These are phyloP conservation scores for Penicillium desertorum DNA, from an alignment of 495 filamentous ascomycete genomes.

Conservation along the genomic window DNA sequence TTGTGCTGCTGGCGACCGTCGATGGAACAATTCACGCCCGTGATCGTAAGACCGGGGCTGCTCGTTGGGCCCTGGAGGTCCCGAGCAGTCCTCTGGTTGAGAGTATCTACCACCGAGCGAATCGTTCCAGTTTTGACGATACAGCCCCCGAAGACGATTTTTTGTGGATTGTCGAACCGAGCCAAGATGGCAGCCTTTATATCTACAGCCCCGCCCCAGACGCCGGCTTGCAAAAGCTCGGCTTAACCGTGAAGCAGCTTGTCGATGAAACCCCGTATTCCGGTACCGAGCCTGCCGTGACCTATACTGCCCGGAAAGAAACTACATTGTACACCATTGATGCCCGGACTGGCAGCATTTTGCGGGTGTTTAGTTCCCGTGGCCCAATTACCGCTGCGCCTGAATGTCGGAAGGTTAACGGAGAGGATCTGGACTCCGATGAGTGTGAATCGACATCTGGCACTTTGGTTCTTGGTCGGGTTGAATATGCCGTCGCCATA, in stretches of 20 bases:
- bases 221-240: constrained; percentile 61
- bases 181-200: constrained; percentile 82
- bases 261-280: constrained; percentile 68
- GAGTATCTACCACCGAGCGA: constrained; percentile 77
- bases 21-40: constrained; percentile 93
- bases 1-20: constrained; percentile 98
- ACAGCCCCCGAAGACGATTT: constrained; percentile 72
- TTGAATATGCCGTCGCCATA: constrained; percentile 85
- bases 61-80: constrained; percentile 79
- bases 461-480: constrained; percentile 75
- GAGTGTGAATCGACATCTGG: constrained; percentile 71
- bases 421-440: constrained; percentile 60
- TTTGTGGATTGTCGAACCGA: constrained; percentile 96
- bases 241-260: constrained; percentile 75
- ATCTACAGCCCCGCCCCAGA: constrained; percentile 69
- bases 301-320: constrained; percentile 79
- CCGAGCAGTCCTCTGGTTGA: constrained; percentile 82
- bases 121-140: constrained; percentile 58
- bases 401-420: constrained; percentile 55
- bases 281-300: constrained; percentile 65
- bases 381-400: constrained; percentile 51
- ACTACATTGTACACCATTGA: constrained; percentile 81
- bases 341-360: constrained; percentile 74
- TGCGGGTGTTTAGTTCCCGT: constrained; percentile 62
- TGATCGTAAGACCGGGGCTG: constrained; percentile 80